A percentile compares a stretch with the other conserved stretches of the same genome.
Evolutionary conservation across 179 eudicot species (phyloP).

Genomic region (Dionaea muscipula): DNA sequence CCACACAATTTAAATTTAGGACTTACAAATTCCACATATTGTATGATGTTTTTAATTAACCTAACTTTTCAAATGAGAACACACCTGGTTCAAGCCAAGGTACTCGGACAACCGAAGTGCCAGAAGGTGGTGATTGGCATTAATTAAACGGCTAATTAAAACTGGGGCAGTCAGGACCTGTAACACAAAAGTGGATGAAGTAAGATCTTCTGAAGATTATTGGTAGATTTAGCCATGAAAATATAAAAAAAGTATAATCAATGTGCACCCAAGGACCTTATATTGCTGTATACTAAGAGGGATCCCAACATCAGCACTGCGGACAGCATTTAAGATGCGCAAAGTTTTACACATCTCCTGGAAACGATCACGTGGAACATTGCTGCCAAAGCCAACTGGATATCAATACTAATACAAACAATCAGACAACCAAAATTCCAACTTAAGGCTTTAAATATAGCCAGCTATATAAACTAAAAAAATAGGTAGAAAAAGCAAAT

Average conservation of each 20-base stretch:
- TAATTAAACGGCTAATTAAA: conserved; percentile 76
- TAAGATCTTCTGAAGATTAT: conserved; percentile 1
- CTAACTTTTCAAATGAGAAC: conserved; percentile 1
- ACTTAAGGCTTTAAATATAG: conserved; percentile 1
- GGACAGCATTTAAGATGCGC: conserved; percentile 91
- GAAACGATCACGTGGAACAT: conserved; percentile 84
- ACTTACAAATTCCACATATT: too few species aligned
- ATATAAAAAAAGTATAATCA: conserved; percentile 1
- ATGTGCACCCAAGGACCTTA: conserved; percentile 39
- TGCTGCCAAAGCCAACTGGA: conserved; percentile 99
- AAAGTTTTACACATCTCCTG: conserved; percentile 88
- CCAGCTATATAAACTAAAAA: background rate
- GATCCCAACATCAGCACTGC: conserved; percentile 69
- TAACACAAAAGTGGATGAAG: conserved; percentile 6
- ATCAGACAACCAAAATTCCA: conserved; percentile 27
- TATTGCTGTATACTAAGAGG: conserved; percentile 91
- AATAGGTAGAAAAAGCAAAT: background rate
- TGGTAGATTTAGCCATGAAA: background rate
- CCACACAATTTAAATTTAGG: too few species aligned
- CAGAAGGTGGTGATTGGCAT: conserved; percentile 69
- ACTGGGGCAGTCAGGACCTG: conserved; percentile 88
- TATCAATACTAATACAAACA: conserved; percentile 59
- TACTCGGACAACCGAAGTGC: conserved; percentile 84
- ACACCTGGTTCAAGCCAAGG: conserved; percentile 74
- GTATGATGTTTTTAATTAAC: too few species aligned